These are phyloP conservation scores for Penicillium robsamsonii DNA, from an alignment of 495 filamentous ascomycete species.

Conservation along the genomic window DNA sequence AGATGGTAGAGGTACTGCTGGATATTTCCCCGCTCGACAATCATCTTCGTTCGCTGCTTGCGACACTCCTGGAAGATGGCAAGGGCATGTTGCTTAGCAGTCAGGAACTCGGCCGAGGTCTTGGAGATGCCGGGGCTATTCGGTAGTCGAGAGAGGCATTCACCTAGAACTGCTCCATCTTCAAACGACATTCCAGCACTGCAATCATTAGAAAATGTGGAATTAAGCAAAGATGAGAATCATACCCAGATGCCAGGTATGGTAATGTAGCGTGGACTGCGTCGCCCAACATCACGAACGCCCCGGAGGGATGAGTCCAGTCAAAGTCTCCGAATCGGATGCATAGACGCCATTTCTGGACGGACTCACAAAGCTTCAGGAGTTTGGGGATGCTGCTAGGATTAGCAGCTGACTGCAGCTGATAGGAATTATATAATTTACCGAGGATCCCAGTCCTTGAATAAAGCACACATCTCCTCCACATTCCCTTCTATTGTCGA, in stretches of 20 bases:
- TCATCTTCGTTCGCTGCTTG: constrained; percentile 42
- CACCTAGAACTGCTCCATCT: constrained; percentile 50
- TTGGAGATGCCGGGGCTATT: constrained; percentile 25
- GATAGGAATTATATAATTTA: constrained; percentile 36
- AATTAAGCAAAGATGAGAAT: neutral
- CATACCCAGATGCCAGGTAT: constrained; percentile 52
- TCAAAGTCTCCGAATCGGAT: constrained; percentile 52
- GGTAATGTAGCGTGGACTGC: constrained; percentile 64
- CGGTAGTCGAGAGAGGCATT: constrained; percentile 42
- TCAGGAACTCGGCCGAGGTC: constrained; percentile 24
- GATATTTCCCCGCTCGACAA: constrained; percentile 45
- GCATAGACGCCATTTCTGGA: constrained; percentile 66
- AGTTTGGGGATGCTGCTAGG: constrained; percentile 31
- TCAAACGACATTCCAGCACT: constrained; percentile 50
- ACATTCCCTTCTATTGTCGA: constrained; percentile 54
- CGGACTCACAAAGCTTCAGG: constrained; percentile 42
- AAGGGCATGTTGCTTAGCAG: constrained; percentile 39
- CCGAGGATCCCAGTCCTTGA: constrained; percentile 57
- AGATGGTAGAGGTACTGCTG: constrained; percentile 53
- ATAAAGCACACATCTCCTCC: constrained; percentile 64
- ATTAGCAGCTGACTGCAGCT: neutral
- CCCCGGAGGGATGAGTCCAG: constrained; percentile 54
- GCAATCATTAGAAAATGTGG: neutral
- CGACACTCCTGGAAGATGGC: constrained; percentile 46
- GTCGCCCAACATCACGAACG: constrained; percentile 61